Conservation (phyloP, 2,329 filamentous ascomycete genomes). For the Bisporella sp. region DNA sequence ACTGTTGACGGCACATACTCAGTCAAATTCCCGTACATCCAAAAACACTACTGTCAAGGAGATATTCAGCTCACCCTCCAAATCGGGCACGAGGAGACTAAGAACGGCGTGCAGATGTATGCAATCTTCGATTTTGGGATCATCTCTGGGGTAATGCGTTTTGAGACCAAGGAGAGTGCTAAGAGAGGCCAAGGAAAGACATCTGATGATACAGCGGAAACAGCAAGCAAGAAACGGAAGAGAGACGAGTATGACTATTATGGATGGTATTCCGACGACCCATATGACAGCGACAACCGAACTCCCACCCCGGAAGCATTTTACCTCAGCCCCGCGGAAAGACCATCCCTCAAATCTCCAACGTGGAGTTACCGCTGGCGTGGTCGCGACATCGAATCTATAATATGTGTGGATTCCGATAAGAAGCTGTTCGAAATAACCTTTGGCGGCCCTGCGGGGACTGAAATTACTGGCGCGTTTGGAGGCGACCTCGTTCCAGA, state of each 20-base stretch:
- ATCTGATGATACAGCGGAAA: not conserved
- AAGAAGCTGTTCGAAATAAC: conserved; percentile 5
- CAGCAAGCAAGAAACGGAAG: not conserved
- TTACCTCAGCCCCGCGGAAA: conserved; percentile 2
- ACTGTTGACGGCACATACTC: no score
- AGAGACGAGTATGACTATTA: not conserved
- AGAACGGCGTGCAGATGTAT: conserved; percentile 8
- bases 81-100: conserved; percentile 2
- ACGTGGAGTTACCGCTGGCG: conserved; percentile 16
- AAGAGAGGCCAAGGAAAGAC: not conserved
- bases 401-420: conserved; percentile 11
- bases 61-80: no score
- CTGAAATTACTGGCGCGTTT: conserved; percentile 10
- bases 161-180: conserved; percentile 3
- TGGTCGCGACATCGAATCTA: conserved; percentile 14
- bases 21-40: no score
- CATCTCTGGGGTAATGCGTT: conserved; percentile 7
- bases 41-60: no score
- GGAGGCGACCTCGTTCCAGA: conserved; percentile 1
- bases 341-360: conserved; percentile 10
- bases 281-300: conserved; percentile 2
- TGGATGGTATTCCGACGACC: no score
- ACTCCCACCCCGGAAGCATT: conserved; percentile 10
- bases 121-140: conserved; percentile 10
- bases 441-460: conserved; percentile 10